Evolutionary conservation across 1,284 basidiomycete species (phyloP).

Genomic region (Irpex lacteus): DNA sequence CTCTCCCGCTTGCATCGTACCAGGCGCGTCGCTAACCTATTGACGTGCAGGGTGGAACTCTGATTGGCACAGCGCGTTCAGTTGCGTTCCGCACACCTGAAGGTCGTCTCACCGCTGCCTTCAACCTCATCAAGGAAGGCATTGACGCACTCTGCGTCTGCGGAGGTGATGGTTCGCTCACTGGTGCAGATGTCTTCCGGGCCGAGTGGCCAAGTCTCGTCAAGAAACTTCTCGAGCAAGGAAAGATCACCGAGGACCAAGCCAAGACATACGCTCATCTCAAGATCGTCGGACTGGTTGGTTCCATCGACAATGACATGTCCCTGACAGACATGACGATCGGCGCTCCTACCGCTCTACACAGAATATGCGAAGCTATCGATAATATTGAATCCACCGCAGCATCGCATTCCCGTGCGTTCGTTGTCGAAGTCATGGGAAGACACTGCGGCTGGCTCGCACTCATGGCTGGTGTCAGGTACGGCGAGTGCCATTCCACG

Average conservation of each 20-base stretch:
- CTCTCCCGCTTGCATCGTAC: neutral
- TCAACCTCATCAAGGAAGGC: slow-evolving; percentile 92
- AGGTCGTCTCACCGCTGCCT: slow-evolving; percentile 84
- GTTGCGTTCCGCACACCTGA: slow-evolving; percentile 84
- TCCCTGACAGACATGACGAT: slow-evolving; percentile 97
- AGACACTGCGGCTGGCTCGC: slow-evolving; percentile 98
- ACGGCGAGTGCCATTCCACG: slow-evolving; percentile 19
- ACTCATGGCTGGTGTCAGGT: slow-evolving; percentile 89
- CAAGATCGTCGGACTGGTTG: slow-evolving; percentile 95
- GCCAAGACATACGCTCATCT: slow-evolving; percentile 75
- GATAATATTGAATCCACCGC: slow-evolving; percentile 99
- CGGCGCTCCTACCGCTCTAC: slow-evolving; percentile 92
- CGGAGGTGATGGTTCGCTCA: slow-evolving; percentile 95
- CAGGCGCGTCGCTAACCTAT: neutral
- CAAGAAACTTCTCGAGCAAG: slow-evolving; percentile 60
- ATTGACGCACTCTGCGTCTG: slow-evolving; percentile 97
- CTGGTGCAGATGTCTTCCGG: slow-evolving; percentile 92
- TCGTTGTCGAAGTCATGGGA: slow-evolving; percentile 99
- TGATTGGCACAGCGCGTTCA: slow-evolving; percentile 95
- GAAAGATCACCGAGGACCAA: slow-evolving; percentile 76
- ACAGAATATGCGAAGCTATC: slow-evolving; percentile 96
- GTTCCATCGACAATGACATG: slow-evolving; percentile 99
- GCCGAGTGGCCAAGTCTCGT: slow-evolving; percentile 92
- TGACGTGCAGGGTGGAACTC: slow-evolving; percentile 77
- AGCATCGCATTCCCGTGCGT: slow-evolving; percentile 93